Evolutionary conservation across 1,284 basidiomycete genomes (phyloP).

Genomic region (Clitocybe nebularis): DNA sequence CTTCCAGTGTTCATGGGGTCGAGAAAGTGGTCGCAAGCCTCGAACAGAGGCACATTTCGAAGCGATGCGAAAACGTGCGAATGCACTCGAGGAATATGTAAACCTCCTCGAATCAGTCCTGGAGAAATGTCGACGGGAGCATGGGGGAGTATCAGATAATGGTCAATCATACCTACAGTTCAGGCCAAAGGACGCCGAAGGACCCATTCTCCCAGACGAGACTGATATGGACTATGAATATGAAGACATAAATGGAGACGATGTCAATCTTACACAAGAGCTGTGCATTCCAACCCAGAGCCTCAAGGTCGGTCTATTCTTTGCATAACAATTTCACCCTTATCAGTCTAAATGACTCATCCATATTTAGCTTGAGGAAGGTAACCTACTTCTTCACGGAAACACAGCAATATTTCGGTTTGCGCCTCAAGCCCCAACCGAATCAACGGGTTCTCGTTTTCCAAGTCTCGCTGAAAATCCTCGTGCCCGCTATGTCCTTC

Average conservation of each 20-base stretch:
- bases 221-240: constrained; percentile 21
- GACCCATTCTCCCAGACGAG: constrained; percentile 15
- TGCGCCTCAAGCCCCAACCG: constrained; percentile 19
- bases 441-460: constrained; percentile 27
- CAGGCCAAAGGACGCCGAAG: constrained; percentile 24
- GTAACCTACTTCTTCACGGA: constrained; percentile 34
- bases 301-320: constrained; percentile 26
- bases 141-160: constrained; percentile 28
- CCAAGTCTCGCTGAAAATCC: constrained; percentile 32
- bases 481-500: constrained; percentile 31
- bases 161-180: constrained; percentile 30
- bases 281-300: constrained; percentile 35
- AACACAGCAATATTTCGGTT: constrained; percentile 38
- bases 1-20: constrained; percentile 50
- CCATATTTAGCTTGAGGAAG: constrained; percentile 34
- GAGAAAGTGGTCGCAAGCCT: constrained; percentile 44
- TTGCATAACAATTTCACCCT: neutral
- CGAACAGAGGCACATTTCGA: constrained; percentile 53
- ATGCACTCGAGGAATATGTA: constrained; percentile 41
- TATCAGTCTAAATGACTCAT: constrained; percentile 5
- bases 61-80: constrained; percentile 44
- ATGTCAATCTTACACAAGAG: constrained; percentile 29
- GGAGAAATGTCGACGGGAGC: constrained; percentile 34
- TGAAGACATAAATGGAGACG: constrained; percentile 20
- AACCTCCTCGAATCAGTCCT: constrained; percentile 44